These are phyloP conservation scores for Prunus campanulata DNA, from an alignment of 306 rosid genomes.

Conservation along the genomic window DNA sequence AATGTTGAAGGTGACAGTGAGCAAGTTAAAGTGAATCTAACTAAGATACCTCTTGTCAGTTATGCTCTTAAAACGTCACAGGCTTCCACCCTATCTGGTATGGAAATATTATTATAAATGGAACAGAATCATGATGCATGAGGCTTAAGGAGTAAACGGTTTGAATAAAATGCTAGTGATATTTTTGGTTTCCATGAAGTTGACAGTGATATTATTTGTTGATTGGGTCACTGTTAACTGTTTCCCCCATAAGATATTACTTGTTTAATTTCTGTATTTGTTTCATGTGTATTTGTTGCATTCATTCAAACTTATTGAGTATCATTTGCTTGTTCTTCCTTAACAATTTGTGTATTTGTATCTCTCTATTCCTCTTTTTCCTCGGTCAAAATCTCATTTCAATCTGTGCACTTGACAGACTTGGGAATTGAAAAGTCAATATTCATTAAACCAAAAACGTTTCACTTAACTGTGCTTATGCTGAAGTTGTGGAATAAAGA, in stretches of 20 bases:
- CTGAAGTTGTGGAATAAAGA: constrained; percentile 92
- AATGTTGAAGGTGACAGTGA: constrained; percentile 41
- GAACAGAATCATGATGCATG: constrained; percentile 15
- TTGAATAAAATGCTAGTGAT: constrained; percentile 8
- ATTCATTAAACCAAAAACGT: constrained; percentile 82
- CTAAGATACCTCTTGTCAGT: constrained; percentile 61
- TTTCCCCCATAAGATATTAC: constrained; percentile 6
- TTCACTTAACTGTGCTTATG: constrained; percentile 90
- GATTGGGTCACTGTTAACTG: not conserved
- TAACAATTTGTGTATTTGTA: not conserved
- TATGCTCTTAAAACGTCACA: constrained; percentile 60
- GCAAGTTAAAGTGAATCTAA: constrained; percentile 50
- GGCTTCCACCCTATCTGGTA: constrained; percentile 56
- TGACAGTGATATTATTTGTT: not conserved
- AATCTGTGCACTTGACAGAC: constrained; percentile 38
- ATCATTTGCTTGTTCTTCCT: constrained; percentile 8
- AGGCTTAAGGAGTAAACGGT: constrained; percentile 9
- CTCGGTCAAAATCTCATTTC: constrained; percentile 13
- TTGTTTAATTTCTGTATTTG: constrained; percentile 1
- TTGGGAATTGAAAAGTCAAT: constrained; percentile 76
- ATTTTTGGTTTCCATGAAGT: not conserved
- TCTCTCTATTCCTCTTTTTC: not conserved
- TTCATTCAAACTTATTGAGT: constrained; percentile 10
- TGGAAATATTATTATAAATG: constrained; percentile 21
- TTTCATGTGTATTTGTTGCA: constrained; percentile 4